Evolutionary conservation across 2,329 filamentous ascomycete species (phyloP).

Genomic region (Monosporascus sp.): DNA sequence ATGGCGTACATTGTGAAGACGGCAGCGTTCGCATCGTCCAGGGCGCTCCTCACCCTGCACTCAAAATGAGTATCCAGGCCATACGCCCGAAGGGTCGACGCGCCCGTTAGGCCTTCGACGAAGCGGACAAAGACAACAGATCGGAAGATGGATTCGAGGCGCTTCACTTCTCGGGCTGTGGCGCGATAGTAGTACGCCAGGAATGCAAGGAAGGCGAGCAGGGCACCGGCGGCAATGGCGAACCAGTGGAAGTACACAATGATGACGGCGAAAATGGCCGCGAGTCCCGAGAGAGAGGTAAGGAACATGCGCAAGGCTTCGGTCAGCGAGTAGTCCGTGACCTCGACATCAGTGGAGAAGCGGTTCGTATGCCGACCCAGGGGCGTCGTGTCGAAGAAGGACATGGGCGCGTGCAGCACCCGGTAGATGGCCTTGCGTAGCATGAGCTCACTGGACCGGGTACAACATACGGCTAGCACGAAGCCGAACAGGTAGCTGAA

Average conservation of each 20-base stretch:
- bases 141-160: constrained; percentile 61
- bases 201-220: constrained; percentile 55
- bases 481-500: constrained; percentile 58
- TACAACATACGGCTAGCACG: constrained; percentile 52
- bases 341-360: constrained; percentile 64
- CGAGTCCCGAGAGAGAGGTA: constrained; percentile 56
- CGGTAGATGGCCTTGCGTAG: constrained; percentile 56
- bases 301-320: constrained; percentile 63
- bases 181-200: constrained; percentile 60
- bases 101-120: constrained; percentile 57
- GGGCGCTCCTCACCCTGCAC: constrained; percentile 45
- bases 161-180: constrained; percentile 63
- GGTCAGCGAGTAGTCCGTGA: constrained; percentile 63
- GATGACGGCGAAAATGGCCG: constrained; percentile 58
- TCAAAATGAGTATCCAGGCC: constrained; percentile 55
- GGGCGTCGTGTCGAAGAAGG: constrained; percentile 68
- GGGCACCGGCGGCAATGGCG: constrained; percentile 55
- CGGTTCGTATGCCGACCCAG: constrained; percentile 64
- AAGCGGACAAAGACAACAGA: constrained; percentile 61
- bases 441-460: constrained; percentile 58
- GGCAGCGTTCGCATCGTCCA: constrained; percentile 63
- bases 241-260: constrained; percentile 66
- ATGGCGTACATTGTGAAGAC: constrained; percentile 65
- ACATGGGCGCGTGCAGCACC: constrained; percentile 28
- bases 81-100: constrained; percentile 60